Base-by-base conservation (phyloP, 495 filamentous ascomycete genomes). In the Hamigera avellanea region DNA sequence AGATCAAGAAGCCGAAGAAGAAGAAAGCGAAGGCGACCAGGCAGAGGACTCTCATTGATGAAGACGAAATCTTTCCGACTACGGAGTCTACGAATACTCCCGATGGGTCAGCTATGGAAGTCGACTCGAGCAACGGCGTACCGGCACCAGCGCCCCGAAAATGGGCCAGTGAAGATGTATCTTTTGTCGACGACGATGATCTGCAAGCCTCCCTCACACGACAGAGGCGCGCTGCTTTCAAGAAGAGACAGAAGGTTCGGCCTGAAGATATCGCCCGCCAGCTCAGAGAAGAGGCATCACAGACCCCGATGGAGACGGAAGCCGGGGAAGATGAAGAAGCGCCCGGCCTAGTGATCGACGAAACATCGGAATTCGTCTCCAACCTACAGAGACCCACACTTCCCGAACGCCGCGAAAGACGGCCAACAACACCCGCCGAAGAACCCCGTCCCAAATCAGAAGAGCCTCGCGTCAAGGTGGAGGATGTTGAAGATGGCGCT, bases 341-440 rank as follows among this genome's bases (percentile, higher is more conserved):
- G 17, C 73, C 71, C 12, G 88, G 88, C 19, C 66, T 95, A 8
- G 70, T 96, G 10, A 86, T 98, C 38, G 87, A 95, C 44, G 89
- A 96, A 52, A 95, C 89, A 10, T 82, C 86, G 2, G 87, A 94
- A 43, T 98, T 98, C 52, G 84, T 98, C 17, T 79, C 86, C 14
- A 84, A 86, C 44, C 57, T 98, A 36, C 76, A 80, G 46, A 79
- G 76, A 43, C 73, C 70, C 8, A 63, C 62, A n/a, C 61, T 71
- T n/a, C 76, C 76, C n/a, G 80, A 83, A 44, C 71, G 67, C 19
- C 50, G 54, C 40, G 51, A 66, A 67, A 65, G 52, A 52, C 48
- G 50, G 59, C 40, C 59, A 42, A 45, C 71, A 50, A 35, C 41
- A 1, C 76, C 67, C 1, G 50, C 64, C 2, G 72, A 74, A 52